A percentile compares a stretch with the other conserved stretches of the same genome.
Conservation (phyloP, 2,329 filamentous ascomycete genomes). For the Fusarium sp. region DNA sequence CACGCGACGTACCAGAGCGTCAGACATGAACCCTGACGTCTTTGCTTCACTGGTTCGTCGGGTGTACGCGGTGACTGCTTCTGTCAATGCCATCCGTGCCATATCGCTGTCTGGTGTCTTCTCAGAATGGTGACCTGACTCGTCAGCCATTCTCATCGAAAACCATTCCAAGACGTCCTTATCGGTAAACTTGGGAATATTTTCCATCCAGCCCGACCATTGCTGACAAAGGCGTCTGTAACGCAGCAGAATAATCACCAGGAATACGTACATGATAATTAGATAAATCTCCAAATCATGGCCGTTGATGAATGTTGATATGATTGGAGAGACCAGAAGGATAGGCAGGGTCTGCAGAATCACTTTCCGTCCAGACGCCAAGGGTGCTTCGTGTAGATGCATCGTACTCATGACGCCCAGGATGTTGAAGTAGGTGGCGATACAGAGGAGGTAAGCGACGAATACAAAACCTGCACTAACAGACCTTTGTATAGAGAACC, state of each 20-base stretch:
- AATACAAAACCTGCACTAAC: conserved; percentile 29
- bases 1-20: conserved; percentile 21
- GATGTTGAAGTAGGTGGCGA: conserved; percentile 36
- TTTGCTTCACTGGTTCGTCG: conserved; percentile 3
- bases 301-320: conserved; percentile 32
- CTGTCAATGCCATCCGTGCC: neutral
- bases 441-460: conserved; percentile 24
- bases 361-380: conserved; percentile 22
- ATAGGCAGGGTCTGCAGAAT: conserved; percentile 29
- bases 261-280: conserved; percentile 31
- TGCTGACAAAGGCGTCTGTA: conserved; percentile 32
- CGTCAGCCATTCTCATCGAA: neutral
- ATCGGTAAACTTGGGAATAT: conserved; percentile 25
- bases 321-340: conserved; percentile 26
- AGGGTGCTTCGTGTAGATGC: conserved; percentile 29
- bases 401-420: conserved; percentile 37
- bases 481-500: conserved; percentile 23
- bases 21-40: neutral
- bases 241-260: conserved; percentile 9
- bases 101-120: neutral
- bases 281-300: conserved; percentile 33
- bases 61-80: neutral
- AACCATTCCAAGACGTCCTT: conserved; percentile 34
- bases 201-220: conserved; percentile 36
- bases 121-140: neutral